A percentile compares a stretch with the other conserved stretches of the same genome.
phyloP scores from a whole-genome alignment of 495 filamentous ascomycete genomes.

The Penicillium argentinense region DNA sequence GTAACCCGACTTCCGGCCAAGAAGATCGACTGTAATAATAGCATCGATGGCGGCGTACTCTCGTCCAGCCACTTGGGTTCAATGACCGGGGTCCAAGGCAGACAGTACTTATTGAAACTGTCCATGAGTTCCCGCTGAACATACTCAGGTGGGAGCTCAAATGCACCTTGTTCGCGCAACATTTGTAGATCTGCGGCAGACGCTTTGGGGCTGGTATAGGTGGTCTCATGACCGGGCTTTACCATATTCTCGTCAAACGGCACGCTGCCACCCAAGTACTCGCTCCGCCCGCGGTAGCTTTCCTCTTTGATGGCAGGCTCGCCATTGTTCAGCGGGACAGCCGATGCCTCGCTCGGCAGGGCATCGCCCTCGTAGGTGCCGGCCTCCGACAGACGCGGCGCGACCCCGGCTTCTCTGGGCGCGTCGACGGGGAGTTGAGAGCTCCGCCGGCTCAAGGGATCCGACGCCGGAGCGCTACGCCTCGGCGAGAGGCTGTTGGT shows the following conservation, averaged over 20 bases:
- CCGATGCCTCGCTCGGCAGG: background rate
- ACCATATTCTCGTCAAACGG: conserved; percentile 36
- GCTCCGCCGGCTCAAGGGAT: conserved; percentile 20
- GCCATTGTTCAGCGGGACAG: conserved; percentile 7
- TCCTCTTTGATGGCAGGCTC: conserved; percentile 29
- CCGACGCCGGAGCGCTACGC: conserved; percentile 11
- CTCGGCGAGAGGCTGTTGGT: conserved; percentile 31
- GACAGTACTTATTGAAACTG: conserved; percentile 27
- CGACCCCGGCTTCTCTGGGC: conserved; percentile 7
- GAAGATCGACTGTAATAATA: conserved; percentile 27
- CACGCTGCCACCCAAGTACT: conserved; percentile 31
- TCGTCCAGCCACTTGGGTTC: conserved; percentile 29
- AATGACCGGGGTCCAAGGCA: conserved; percentile 29
- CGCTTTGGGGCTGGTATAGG: conserved; percentile 25
- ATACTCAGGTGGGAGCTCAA: conserved; percentile 23
- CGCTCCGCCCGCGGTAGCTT: conserved; percentile 31
- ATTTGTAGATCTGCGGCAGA: conserved; percentile 26
- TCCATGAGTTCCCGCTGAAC: conserved; percentile 29
- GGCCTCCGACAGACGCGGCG: conserved; percentile 2
- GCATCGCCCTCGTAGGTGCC: conserved; percentile 4
- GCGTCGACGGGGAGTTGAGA: conserved; percentile 21
- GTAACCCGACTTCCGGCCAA: conserved; percentile 27
- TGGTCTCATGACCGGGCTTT: conserved; percentile 28
- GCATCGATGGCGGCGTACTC: conserved; percentile 24
- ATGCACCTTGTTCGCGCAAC: conserved; percentile 28